These are phyloP conservation scores for Jacaranda copaia DNA, from an alignment of 257 asterid species.

Conservation along the genomic window DNA sequence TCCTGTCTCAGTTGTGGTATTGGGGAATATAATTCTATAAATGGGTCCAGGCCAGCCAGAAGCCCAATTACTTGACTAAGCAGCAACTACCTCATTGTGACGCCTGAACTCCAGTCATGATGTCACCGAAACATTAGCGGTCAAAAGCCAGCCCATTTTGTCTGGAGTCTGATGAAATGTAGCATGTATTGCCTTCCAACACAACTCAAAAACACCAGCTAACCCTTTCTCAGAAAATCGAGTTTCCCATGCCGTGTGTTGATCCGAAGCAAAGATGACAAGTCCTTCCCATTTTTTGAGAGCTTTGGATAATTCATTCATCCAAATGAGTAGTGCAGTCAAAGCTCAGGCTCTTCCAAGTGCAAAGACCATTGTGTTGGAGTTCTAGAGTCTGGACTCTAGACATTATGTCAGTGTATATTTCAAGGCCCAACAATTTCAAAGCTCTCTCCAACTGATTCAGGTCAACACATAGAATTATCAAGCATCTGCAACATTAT, in stretches of 20 bases:
- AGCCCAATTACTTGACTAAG: neutral
- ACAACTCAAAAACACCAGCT: too few relatives aligned
- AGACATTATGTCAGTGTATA: neutral
- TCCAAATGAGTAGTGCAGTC: neutral
- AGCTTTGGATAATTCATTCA: too few relatives aligned
- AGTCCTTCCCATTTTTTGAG: too few relatives aligned
- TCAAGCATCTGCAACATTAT: slow-evolving; percentile 22
- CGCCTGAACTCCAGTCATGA: neutral
- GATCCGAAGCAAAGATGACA: too few relatives aligned
- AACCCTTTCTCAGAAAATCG: too few relatives aligned
- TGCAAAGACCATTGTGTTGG: neutral
- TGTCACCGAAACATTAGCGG: neutral
- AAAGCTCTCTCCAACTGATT: slow-evolving; percentile 2
- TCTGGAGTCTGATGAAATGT: too few relatives aligned
- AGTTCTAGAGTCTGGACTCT: too few relatives aligned
- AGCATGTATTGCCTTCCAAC: too few relatives aligned
- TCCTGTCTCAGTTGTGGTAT: neutral
- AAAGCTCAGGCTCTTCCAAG: neutral
- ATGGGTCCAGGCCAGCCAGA: neutral
- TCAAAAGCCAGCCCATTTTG: too few relatives aligned
- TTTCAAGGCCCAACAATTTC: neutral
- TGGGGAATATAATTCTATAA: neutral
- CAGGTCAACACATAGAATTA: neutral
- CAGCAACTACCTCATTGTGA: neutral
- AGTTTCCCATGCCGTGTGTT: too few relatives aligned